Evolutionary conservation across 2,329 filamentous ascomycete species (phyloP), one percentile per base, ranked within the genome.

Genomic region (Aureobasidium musti): DNA sequence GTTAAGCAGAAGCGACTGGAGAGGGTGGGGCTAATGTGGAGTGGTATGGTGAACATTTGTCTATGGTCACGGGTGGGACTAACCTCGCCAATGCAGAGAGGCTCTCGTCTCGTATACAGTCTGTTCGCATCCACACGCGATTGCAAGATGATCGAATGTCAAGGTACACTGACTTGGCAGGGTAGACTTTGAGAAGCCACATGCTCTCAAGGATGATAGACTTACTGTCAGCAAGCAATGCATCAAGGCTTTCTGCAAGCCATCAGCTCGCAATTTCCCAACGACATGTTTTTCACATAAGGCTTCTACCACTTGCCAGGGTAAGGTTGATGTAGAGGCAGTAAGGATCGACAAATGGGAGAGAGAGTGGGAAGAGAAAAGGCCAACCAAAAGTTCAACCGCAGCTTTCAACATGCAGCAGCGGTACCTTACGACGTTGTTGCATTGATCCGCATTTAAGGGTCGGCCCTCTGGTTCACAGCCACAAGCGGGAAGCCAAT

Each of bases 401-500:
- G 43, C 57, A 61, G 41, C 57, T 26, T 49, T 28, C 57, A 47
- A 17, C 19, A 30, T 61, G 57, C 57, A 61, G 57, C 56, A n/a
- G 39, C 57, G 41, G 57, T 61, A 61, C 57, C 57, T 49, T 47
- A 49, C 54, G 57, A 61, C 30, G 57, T 21, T 14, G 57, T 33
- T 61, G 43, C 57, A 61, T 26, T 49, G 57, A 61, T 61, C 41
- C 45, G 57, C 57, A 30, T 49, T 49, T 37, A 60, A 33, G 57
- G 43, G 30, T 37, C 43, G 43, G 57, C 28, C 57, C 57, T 60
- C 56, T 35, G 19, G 43, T 61, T 30, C 41, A 45, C 57, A 37
- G 57, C 57, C 41, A 61, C 57, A 47, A 61, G 43, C 43, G 57
- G 45, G 30, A 61, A 61, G 57, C 57, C 57, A 61, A 49, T 47